phyloP scores from a whole-genome alignment of 768 basidiomycete species.

The Panaeolus cyanescens region DNA sequence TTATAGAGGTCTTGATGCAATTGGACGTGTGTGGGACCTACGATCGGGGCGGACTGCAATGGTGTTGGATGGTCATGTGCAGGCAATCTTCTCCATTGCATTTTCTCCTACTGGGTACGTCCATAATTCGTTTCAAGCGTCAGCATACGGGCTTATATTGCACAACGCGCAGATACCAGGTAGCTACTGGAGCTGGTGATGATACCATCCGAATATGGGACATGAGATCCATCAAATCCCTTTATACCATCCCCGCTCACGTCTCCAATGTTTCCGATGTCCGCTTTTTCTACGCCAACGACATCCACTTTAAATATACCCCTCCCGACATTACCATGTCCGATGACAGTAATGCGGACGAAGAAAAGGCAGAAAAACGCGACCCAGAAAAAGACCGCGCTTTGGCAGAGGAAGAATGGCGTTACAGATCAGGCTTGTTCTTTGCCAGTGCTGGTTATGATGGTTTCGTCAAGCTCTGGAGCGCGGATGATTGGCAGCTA shows the following conservation, averaged over 20 bases:
- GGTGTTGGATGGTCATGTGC: conserved; percentile 96
- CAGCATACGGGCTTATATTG: conserved; percentile 10
- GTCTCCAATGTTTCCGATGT: conserved; percentile 93
- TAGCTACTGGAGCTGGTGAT: conserved; percentile 95
- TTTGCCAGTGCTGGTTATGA: conserved; percentile 95
- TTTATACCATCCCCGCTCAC: conserved; percentile 97
- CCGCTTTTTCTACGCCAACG: conserved; percentile 84
- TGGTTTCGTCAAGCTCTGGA: conserved; percentile 94
- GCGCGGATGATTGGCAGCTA: conserved; percentile 96
- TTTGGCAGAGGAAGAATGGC: conserved; percentile 64
- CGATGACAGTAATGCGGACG: conserved; percentile 36
- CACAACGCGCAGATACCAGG: conserved; percentile 73
- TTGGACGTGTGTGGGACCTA: conserved; percentile 96
- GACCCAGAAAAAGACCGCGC: conserved; percentile 39
- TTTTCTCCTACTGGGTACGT: conserved; percentile 96
- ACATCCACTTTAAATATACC: conserved; percentile 45
- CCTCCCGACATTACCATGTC: conserved; percentile 52
- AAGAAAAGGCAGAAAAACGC: conserved; percentile 29
- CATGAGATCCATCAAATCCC: conserved; percentile 87
- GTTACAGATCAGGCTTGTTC: conserved; percentile 86
- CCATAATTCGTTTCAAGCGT: background rate
- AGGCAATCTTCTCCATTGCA: conserved; percentile 86
- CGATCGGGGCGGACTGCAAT: conserved; percentile 95
- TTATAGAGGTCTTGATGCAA: conserved; percentile 88
- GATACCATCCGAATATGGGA: conserved; percentile 99